phyloP scores from a whole-genome alignment of 2,329 filamentous ascomycete genomes.

The Dothistroma septosporum region DNA sequence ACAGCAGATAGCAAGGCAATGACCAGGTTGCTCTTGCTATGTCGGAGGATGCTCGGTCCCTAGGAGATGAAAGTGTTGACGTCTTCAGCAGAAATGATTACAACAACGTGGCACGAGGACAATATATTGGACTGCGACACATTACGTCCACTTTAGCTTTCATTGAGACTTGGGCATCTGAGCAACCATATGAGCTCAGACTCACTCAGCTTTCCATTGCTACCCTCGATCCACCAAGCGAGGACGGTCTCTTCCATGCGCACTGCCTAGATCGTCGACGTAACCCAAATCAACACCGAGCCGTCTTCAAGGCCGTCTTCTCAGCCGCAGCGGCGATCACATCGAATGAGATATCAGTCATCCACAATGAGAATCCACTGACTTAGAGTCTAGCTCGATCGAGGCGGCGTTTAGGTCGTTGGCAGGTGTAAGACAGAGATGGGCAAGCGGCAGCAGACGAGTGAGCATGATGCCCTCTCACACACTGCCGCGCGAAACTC shows the following conservation, averaged over 20 bases:
- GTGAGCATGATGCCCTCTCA: background rate
- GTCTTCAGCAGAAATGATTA: background rate
- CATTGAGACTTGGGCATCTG: background rate
- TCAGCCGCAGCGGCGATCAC: background rate
- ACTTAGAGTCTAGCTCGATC: background rate
- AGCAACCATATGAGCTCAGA: constrained; percentile 1
- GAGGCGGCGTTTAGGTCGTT: background rate
- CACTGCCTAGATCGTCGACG: background rate
- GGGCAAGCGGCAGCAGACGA: background rate
- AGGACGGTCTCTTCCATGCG: background rate
- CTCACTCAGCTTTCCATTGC: background rate
- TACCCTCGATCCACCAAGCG: background rate
- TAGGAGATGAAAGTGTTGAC: background rate
- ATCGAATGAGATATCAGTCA: background rate
- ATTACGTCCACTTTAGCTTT: background rate
- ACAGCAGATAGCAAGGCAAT: background rate
- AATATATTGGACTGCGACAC: background rate
- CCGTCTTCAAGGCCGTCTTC: background rate
- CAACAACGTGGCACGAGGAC: background rate
- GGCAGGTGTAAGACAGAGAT: constrained; percentile 1
- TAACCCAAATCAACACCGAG: constrained; percentile 1
- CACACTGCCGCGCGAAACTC: background rate
- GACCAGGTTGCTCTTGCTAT: background rate
- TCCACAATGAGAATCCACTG: background rate
- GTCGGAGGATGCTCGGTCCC: background rate